Evolutionary conservation across 495 filamentous ascomycete species (phyloP), one percentile per base, ranked within the genome.

Genomic region (Pyronema domesticum): DNA sequence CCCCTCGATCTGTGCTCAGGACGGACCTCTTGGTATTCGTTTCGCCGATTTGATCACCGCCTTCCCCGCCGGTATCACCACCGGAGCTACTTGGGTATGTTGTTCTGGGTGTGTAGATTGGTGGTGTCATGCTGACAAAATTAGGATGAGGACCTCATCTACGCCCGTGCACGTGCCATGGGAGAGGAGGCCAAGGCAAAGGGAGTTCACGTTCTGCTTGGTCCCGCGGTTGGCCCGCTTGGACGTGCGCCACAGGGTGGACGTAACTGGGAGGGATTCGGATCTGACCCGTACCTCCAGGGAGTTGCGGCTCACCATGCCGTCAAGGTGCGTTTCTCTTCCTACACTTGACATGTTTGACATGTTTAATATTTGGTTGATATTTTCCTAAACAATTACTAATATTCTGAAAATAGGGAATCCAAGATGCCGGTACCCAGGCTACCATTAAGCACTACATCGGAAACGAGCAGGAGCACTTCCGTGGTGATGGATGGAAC

Each of bases 181-280:
- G 83, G 83, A 23, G 68, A 78, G 53, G 83, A 89, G 58, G 77
- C 79, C 18, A 74, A 76, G 23, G 83, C 79, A 2, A 88, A 88
- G 68, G 84, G 83, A 3, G 71, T 80, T 49, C 81, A 89, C 61
- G 73, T 86, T 51, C 74, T 79, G 19, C 71, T 87, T 6, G 83
- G 82, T 0, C 85, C 84, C 6, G 67, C 69, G 0, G 78, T 86
- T 53, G 82, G 82, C 89, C 73, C 83, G 0, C 56, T 86, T 10
- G 81, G 82, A 36, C 73, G 79, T 8, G 81, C 81, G 60, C 82
- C 83, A 1, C 66, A 75, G 18, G 82, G 80, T 6, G 83, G 82
- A 6, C 72, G 83, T 37, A 82, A 76, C 57, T 89, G 83, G 84
- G 83, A 88, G 65, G 79, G 80, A 9, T 87, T 87, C 58, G 83